phyloP scores from a whole-genome alignment of 176 grass and related monocot species.

The Pontederia paniculata region DNA sequence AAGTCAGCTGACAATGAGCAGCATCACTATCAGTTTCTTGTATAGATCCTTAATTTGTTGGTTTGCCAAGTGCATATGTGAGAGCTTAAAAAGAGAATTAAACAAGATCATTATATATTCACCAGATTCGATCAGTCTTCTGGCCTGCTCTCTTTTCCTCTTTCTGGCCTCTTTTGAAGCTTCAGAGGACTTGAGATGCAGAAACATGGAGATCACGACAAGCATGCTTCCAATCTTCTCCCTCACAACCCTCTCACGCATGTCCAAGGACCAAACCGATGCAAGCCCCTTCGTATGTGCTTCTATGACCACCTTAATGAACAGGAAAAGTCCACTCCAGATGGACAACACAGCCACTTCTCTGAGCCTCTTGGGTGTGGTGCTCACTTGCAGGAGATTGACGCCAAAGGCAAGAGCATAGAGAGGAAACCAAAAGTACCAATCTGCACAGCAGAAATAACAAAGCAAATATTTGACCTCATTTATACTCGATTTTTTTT shows the following conservation, averaged over 20 bases:
- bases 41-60: background rate
- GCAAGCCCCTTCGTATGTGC: constrained; percentile 6
- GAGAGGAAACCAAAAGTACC: constrained; percentile 39
- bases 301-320: constrained; percentile 23
- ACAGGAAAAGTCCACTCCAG: constrained; percentile 11
- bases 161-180: constrained; percentile 3
- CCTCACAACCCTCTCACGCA: constrained; percentile 38
- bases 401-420: constrained; percentile 27
- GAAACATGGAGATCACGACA: constrained; percentile 29
- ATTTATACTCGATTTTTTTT: no score
- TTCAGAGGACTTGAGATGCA: constrained; percentile 22
- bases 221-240: constrained; percentile 36
- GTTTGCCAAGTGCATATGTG: background rate
- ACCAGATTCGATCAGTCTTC: constrained; percentile 19
- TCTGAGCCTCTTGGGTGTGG: background rate
- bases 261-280: constrained; percentile 34
- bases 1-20: no score
- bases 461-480: no score
- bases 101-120: background rate
- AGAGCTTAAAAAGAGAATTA: background rate
- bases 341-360: constrained; percentile 12
- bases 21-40: no score
- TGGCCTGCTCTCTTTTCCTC: background rate
- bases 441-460: constrained; percentile 32
- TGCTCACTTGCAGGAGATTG: constrained; percentile 19